Evolutionary conservation across 345 rosid species (phyloP), one percentile per base, ranked within the genome.

Genomic region (Eutrema heterophyllum): DNA sequence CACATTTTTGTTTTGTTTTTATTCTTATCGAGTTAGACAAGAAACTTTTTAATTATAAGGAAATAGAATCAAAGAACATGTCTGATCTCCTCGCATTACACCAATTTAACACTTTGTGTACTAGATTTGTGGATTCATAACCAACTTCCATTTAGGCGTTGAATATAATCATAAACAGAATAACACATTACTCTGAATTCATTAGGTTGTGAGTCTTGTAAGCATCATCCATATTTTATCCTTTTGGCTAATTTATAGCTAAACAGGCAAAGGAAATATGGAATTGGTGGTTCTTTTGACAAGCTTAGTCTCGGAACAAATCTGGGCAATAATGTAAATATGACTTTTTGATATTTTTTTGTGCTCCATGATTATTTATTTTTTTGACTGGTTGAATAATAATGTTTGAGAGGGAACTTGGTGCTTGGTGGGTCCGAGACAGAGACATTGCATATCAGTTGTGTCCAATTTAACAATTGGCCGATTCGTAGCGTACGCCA

Each of bases 401-500:
- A 53, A 16, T 16, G 26, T 74, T 41, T 27, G 49, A 33, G 8
- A 68, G 24, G 38, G 32, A 59, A 61, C 50, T 64, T 60, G 62
- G 68, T 50, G 73, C 13, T 60, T 41, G 13, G 54, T 74, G 72
- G 78, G 72, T 67, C 78, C 9, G 24, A 18, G 72, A 72, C 8
- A 21, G 21, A 74, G 67, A 74, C 78, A 74, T 13, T n/a, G 26
- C 41, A 16, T 57, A 66, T 64, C 71, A 73, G 29, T 64, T 58
- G 53, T 67, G 44, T 18, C 67, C 59, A 66, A 57, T 38, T 29
- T 5, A 45, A 56, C 72, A 57, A 60, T 66, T 67, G 72, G 67
- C 61, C 67, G 67, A 73, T 49, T 65, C 71, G 65, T 73, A 65
- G 71, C 72, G 9, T 65, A 65, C 12, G 32, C 10, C 51, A 73